Base-by-base conservation (phyloP, 306 rosid species). In the Cotoneaster glaucophyllus region DNA sequence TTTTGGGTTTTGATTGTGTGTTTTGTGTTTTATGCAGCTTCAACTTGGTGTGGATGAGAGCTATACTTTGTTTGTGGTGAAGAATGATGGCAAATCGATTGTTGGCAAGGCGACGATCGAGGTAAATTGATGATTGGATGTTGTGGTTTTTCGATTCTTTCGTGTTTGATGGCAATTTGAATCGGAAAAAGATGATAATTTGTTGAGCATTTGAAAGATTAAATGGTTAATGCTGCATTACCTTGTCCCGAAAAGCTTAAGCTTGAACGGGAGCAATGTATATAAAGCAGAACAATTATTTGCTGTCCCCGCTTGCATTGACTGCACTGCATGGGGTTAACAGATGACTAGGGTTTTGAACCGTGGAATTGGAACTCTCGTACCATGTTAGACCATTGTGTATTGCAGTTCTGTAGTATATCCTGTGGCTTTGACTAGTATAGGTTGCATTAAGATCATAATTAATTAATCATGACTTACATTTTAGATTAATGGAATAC, bases 21-120 rank as follows among this genome's bases (percentile, higher is more conserved):
- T 31, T 54, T 44, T 64, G 31, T 28, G 31, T 28, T 83, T 3
- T 10, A 74, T 63, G 71, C 87, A 96, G 99, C 96, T 96, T 83
- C 96, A 92, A 82, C 89, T 96, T 69, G 99, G 97, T 24, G 93
- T 86, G 54, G 99, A 96, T 73, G 99, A 96, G 84, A 95, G 96
- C 89, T 92, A 96, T 78, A 71, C 80, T 44, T 87, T 96, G 87
- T 24, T 74, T 58, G 86, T 92, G 76, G 74, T 87, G 32, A 86
- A 84, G 77, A 78, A 86, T 56, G 86, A 82, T 17, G 90, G 83
- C 28, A 67, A 81, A 50, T 86, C 92, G 50, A 74, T 77, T 84
- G 74, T 78, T 34, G 90, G 86, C 78, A 86, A 77, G 78, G 93
- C 80, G 6, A 84, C 87, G 26, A 89, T 95, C 74, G 96, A 90